Evolutionary conservation across 495 filamentous ascomycete species (phyloP).

Genomic region (Penicillium desertorum): DNA sequence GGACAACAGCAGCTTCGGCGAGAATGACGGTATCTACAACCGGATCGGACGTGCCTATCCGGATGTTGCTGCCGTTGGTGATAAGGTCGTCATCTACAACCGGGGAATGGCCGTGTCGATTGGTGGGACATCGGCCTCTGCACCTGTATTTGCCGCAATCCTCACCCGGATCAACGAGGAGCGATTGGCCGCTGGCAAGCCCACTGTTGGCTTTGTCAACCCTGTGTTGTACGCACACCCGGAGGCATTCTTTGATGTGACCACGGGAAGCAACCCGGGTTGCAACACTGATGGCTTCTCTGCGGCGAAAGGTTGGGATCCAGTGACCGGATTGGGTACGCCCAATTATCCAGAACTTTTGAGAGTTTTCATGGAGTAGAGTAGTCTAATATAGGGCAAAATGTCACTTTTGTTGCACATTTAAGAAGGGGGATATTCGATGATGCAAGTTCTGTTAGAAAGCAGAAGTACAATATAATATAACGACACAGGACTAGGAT

Average conservation of each 20-base stretch:
- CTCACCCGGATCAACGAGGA: slow-evolving; percentile 65
- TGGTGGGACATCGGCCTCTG: slow-evolving; percentile 59
- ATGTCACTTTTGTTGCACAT: background rate
- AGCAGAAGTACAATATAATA: background rate
- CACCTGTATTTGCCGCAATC: slow-evolving; percentile 57
- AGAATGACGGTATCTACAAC: slow-evolving; percentile 56
- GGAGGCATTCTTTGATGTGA: slow-evolving; percentile 61
- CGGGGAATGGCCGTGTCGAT: slow-evolving; percentile 39
- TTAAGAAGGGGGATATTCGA: background rate
- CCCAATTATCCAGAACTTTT: slow-evolving; percentile 54
- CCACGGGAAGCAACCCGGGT: slow-evolving; percentile 55
- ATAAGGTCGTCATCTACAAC: slow-evolving; percentile 52
- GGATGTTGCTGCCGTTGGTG: slow-evolving; percentile 65
- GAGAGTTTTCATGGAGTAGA: slow-evolving; percentile 42
- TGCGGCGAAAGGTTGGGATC: slow-evolving; percentile 59
- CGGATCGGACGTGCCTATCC: slow-evolving; percentile 62
- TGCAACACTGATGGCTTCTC: slow-evolving; percentile 59
- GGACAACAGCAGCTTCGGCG: slow-evolving; percentile 41
- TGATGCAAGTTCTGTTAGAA: background rate
- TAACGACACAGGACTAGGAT: background rate
- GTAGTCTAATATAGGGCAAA: background rate
- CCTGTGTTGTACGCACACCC: slow-evolving; percentile 62
- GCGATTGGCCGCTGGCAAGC: slow-evolving; percentile 53
- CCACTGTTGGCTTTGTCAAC: slow-evolving; percentile 61
- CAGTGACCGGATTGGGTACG: slow-evolving; percentile 61